phyloP scores from a whole-genome alignment of 495 filamentous ascomycete genomes.

The Penicillium flavigenum region DNA sequence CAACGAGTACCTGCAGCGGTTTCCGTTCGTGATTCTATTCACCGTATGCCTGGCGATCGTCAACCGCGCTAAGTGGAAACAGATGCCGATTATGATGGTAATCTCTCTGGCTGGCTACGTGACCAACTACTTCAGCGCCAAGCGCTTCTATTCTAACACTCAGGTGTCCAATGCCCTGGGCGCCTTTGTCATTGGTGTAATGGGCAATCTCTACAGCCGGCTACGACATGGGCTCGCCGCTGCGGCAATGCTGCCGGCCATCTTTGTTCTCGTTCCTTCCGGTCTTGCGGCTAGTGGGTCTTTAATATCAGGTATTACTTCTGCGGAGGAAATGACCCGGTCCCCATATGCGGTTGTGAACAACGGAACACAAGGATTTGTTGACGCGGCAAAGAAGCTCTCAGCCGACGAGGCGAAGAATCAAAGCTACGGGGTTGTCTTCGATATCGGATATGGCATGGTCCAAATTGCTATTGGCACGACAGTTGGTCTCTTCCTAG shows the following conservation, averaged over 20 bases:
- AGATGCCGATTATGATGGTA: conserved; percentile 79
- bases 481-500: conserved; percentile 85
- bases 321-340: conserved; percentile 72
- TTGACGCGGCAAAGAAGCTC: conserved; percentile 44
- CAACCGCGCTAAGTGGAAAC: conserved; percentile 88
- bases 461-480: conserved; percentile 92
- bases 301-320: conserved; percentile 79
- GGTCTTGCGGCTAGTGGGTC: conserved; percentile 83
- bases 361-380: conserved; percentile 51
- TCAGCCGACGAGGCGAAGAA: conserved; percentile 20
- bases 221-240: conserved; percentile 83
- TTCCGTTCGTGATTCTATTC: conserved; percentile 78
- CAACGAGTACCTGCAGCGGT: conserved; percentile 50
- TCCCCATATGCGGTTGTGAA: conserved; percentile 47
- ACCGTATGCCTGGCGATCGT: conserved; percentile 79
- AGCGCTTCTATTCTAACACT: conserved; percentile 69
- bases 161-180: conserved; percentile 80
- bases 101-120: conserved; percentile 84
- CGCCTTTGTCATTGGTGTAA: conserved; percentile 79
- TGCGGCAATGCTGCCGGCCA: conserved; percentile 84
- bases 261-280: conserved; percentile 92
- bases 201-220: conserved; percentile 86
- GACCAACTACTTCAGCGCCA: conserved; percentile 78
- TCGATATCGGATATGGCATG: conserved; percentile 83
- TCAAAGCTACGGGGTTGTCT: conserved; percentile 57